Evolutionary conservation across 1,139 yeast genomes (phyloP).

Genomic region (Debaryomycetaceae sp.): DNA sequence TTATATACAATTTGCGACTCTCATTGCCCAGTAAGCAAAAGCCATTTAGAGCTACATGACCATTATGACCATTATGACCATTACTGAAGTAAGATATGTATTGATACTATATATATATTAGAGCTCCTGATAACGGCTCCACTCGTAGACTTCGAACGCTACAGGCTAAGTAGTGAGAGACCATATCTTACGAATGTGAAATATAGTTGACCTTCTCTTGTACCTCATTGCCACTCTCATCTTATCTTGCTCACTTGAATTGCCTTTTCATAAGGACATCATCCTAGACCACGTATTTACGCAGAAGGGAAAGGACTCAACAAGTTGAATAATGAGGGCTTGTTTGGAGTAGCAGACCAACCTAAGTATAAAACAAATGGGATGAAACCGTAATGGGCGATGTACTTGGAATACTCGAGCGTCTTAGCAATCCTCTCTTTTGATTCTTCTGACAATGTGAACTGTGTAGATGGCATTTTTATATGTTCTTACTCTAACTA

Average conservation of each 20-base stretch:
- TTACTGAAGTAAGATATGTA: not conserved
- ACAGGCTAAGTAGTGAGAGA: not conserved
- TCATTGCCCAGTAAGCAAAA: no score
- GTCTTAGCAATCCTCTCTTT: slow-evolving; percentile 86
- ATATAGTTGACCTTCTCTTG: no score
- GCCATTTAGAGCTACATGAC: no score
- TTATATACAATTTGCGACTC: no score
- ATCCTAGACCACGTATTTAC: slow-evolving; percentile 20
- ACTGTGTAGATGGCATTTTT: slow-evolving; percentile 15
- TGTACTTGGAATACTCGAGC: slow-evolving; percentile 77
- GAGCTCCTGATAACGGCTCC: not conserved
- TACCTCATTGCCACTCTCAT: no score
- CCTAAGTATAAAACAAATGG: slow-evolving; percentile 93
- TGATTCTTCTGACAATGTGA: slow-evolving; percentile 61
- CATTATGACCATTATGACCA: no score
- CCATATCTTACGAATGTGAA: no score
- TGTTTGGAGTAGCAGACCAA: slow-evolving; percentile 81
- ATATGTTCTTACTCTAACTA: not conserved
- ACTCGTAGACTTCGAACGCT: not conserved
- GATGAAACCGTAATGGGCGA: slow-evolving; percentile 95
- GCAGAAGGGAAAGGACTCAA: slow-evolving; percentile 76
- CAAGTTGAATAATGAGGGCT: slow-evolving; percentile 77
- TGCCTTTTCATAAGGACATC: no score
- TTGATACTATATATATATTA: not conserved
- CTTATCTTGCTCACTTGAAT: no score